A percentile compares a stretch with the other conserved stretches of the same genome.
phyloP scores from a whole-genome alignment of 2,329 filamentous ascomycete genomes.

The Clonostachys byssicola region DNA sequence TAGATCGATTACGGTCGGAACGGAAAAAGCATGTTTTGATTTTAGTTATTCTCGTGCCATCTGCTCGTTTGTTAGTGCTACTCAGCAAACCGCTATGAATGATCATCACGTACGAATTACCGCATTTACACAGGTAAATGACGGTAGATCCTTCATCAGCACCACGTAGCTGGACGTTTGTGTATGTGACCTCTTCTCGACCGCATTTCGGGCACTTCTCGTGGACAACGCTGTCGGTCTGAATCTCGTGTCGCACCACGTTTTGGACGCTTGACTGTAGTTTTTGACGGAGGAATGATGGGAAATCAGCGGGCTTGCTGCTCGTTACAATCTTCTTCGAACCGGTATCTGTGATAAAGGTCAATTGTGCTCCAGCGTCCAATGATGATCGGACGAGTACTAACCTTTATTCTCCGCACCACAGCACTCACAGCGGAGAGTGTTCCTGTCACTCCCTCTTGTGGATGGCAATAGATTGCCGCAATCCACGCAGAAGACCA shows the following conservation, averaged over 20 bases:
- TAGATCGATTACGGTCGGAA: background rate
- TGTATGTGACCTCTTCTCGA: slow-evolving; percentile 76
- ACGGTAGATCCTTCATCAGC: slow-evolving; percentile 94
- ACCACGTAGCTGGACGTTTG: slow-evolving; percentile 80
- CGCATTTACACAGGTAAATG: slow-evolving; percentile 86
- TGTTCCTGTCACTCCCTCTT: slow-evolving; percentile 69
- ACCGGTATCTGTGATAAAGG: slow-evolving; percentile 54
- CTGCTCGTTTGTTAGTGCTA: slow-evolving; percentile 22
- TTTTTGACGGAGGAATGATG: slow-evolving; percentile 83
- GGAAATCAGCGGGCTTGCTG: slow-evolving; percentile 88
- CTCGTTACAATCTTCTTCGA: slow-evolving; percentile 74
- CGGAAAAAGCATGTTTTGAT: background rate
- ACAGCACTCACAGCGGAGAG: slow-evolving; percentile 81
- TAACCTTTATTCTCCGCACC: slow-evolving; percentile 79
- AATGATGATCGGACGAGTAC: slow-evolving; percentile 7
- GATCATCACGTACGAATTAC: slow-evolving; percentile 62
- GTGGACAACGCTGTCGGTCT: slow-evolving; percentile 64
- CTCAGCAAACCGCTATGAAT: background rate
- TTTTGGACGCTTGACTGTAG: slow-evolving; percentile 78
- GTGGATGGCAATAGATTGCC: slow-evolving; percentile 84
- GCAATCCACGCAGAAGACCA: slow-evolving; percentile 91
- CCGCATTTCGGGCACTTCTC: slow-evolving; percentile 79
- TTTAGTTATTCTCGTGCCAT: slow-evolving; percentile 58
- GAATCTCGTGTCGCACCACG: slow-evolving; percentile 71
- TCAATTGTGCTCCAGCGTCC: background rate